Conservation (phyloP, 129 eudicot genomes). For the Helichrysum umbraculigerum region DNA sequence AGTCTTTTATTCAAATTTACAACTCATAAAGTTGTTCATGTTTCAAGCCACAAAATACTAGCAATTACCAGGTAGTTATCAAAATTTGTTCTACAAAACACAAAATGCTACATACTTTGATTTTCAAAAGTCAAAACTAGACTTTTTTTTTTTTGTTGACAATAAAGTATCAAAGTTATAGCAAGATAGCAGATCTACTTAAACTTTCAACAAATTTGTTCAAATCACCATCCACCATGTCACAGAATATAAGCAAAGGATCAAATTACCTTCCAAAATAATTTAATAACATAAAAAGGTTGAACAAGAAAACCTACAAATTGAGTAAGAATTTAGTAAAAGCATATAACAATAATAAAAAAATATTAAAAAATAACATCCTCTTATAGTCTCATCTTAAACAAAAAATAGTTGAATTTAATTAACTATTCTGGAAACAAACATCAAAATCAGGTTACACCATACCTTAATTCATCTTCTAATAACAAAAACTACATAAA, state of each 20-base stretch:
- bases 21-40: not conserved
- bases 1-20: not conserved
- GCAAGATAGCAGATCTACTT: constrained; percentile 31
- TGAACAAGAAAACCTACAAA: constrained; percentile 28
- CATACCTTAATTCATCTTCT: constrained; percentile 12
- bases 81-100: not conserved
- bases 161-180: not conserved
- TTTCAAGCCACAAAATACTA: not conserved
- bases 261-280: constrained; percentile 13
- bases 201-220: constrained; percentile 26
- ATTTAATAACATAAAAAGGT: not conserved
- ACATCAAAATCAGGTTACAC: constrained; percentile 22
- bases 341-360: not conserved
- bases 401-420: constrained; percentile 21
- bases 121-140: not conserved
- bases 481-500: not conserved
- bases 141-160: not conserved
- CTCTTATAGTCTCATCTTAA: constrained; percentile 10
- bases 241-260: not conserved
- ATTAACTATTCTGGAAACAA: constrained; percentile 29
- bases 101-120: not conserved
- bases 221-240: constrained; percentile 2
- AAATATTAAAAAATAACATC: constrained; percentile 2
- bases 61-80: not conserved
- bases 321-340: constrained; percentile 24